These are phyloP conservation scores for Sideroxylon spinosum DNA, from an alignment of 179 eudicot genomes.

Conservation along the genomic window DNA sequence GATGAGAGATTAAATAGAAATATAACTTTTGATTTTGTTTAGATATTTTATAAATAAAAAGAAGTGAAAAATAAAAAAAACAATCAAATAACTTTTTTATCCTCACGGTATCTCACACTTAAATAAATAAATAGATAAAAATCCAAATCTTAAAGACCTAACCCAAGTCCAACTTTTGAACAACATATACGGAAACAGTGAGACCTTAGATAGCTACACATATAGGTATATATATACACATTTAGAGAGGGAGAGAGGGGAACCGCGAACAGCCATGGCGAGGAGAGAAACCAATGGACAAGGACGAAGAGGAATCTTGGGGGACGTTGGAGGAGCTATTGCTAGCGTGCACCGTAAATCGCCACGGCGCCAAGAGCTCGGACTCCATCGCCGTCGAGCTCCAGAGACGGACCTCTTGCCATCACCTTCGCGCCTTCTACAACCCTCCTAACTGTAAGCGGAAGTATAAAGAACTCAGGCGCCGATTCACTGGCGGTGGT, in stretches of 20 bases:
- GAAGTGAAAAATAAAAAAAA: too few species aligned
- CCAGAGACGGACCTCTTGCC: conserved; percentile 18
- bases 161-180: not conserved
- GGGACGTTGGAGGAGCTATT: conserved; percentile 46
- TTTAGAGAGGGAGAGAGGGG: conserved; percentile 1
- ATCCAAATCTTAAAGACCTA: too few species aligned
- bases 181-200: conserved; percentile 4
- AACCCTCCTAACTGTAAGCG: conserved; percentile 26
- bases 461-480: conserved; percentile 31
- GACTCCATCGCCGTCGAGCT: conserved; percentile 44
- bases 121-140: too few species aligned
- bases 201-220: not conserved
- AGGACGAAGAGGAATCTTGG: conserved; percentile 28
- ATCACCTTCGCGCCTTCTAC: conserved; percentile 15
- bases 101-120: too few species aligned
- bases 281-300: conserved; percentile 16
- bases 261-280: conserved; percentile 7
- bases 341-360: conserved; percentile 43
- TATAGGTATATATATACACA: not conserved
- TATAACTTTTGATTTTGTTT: too few species aligned
- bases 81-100: too few species aligned
- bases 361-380: conserved; percentile 41
- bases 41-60: too few species aligned
- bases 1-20: too few species aligned
- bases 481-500: conserved; percentile 28